Conservation (phyloP, 129 eudicot species). For the Centrapalus pauciflorus region DNA sequence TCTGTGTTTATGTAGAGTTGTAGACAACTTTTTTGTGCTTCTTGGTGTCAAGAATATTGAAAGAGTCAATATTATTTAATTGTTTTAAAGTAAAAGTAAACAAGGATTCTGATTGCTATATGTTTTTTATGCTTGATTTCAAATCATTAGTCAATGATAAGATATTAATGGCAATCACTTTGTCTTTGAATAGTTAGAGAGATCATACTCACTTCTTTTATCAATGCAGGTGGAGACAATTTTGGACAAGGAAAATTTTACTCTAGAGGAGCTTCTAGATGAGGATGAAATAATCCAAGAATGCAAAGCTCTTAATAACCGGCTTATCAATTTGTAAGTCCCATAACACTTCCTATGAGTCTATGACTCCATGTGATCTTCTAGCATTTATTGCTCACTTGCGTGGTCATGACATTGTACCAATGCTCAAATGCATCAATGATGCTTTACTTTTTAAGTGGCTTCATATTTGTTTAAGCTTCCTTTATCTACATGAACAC, state of each 20-base stretch:
- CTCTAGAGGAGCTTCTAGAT: conserved; percentile 88
- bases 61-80: not conserved
- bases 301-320: conserved; percentile 93
- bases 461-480: conserved; percentile 12
- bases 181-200: conserved; percentile 1
- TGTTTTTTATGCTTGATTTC: not conserved
- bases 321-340: conserved; percentile 83
- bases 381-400: conserved; percentile 8
- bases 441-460: too few species aligned
- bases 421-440: not conserved
- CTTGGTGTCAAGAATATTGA: not conserved
- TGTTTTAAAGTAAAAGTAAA: conserved; percentile 1
- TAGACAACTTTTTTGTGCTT: not conserved
- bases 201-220: not conserved
- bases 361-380: not conserved
- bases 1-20: not conserved
- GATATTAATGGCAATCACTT: not conserved
- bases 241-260: conserved; percentile 75
- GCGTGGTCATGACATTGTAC: not conserved
- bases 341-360: not conserved
- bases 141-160: not conserved
- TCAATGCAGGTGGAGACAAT: conserved; percentile 79
- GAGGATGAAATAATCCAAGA: conserved; percentile 97
- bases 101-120: conserved; percentile 3
- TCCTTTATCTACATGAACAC: not conserved